Base-by-base conservation (phyloP, 495 filamentous ascomycete species). In the Acidiella bohemica region DNA sequence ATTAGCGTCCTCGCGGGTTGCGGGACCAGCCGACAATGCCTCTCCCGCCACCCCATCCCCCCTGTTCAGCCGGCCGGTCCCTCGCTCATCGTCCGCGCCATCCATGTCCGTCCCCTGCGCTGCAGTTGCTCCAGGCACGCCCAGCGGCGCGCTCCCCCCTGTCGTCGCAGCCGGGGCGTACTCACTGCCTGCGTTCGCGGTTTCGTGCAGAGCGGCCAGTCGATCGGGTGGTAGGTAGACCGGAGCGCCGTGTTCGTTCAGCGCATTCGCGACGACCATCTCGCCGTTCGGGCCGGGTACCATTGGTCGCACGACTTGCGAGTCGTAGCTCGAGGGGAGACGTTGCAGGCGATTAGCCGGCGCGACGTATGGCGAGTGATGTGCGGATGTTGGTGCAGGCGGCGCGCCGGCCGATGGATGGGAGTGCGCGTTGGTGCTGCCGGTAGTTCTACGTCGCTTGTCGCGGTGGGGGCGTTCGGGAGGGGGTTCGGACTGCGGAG, bases 1-100 rank as follows among this genome's bases (percentile, higher is more conserved):
- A 30, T 59, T 58, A 27, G 38, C 42, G 12, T 42, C 50, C 23
- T 54, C 51, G 7, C 21, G 22, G 14, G 36, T 33, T 27, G 47
- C 24, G 9, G 49, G 22, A 20, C 37, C 50, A n/a, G 45, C 46
- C 24, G 20, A 17, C 9, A 45, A n/a, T 16, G 36, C 36, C 18
- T 46, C 42, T 9, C 36, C 42, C 14, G 38, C 46, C 11, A 16
- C 48, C n/a, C 23, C 22, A 2, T 38, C 33, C n/a, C 39, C 44
- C 4, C 46, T 21, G 2, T 48, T 41, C 13, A 37, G 46, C 6
- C 50, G 23, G n/a, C 17, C 21, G 32, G 24, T 19, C 21, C 36
- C 44, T 5, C 28, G 8, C 10, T 45, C 44, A 17, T 42, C 33
- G 3, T 12, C 22, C 22, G 34, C 22, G 6, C 34, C 33, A 21